Percentiles rank a stretch among this genome's conserved stretches.
These are phyloP conservation scores for Exophiala aquamarina DNA, from an alignment of 2,329 filamentous ascomycete species.

Conservation along the genomic window DNA sequence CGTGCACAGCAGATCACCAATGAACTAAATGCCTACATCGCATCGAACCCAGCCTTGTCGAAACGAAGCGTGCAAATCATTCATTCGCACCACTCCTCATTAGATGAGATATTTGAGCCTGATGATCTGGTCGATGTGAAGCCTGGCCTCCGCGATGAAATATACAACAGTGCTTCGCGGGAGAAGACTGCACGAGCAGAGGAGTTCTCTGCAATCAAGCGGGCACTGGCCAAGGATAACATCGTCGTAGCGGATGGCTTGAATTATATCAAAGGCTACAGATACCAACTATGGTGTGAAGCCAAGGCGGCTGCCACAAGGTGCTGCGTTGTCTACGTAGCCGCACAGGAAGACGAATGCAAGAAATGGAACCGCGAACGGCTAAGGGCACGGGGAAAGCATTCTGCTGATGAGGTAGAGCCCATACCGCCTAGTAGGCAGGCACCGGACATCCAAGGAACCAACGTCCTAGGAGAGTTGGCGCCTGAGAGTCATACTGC, in stretches of 20 bases:
- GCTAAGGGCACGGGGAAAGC: constrained; percentile 17
- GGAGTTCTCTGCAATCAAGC: constrained; percentile 62
- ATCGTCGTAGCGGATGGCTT: constrained; percentile 64
- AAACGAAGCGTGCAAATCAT: constrained; percentile 49
- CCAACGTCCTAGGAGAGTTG: constrained; percentile 24
- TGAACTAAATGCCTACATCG: constrained; percentile 47
- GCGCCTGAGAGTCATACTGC: constrained; percentile 29
- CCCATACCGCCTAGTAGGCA: background rate
- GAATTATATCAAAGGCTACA: constrained; percentile 69
- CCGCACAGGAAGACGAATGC: constrained; percentile 28
- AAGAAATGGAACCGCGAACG: constrained; percentile 27
- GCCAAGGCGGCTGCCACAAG: constrained; percentile 63
- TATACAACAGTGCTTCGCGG: constrained; percentile 26
- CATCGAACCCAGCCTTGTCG: constrained; percentile 11
- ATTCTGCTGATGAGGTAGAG: background rate
- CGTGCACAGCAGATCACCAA: constrained; percentile 58
- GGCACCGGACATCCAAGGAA: constrained; percentile 12
- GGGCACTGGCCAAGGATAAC: constrained; percentile 55
- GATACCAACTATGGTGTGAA: constrained; percentile 68
- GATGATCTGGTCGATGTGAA: constrained; percentile 55
- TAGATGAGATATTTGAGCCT: background rate
- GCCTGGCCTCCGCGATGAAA: constrained; percentile 34
- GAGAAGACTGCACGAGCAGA: constrained; percentile 66
- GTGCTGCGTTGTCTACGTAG: constrained; percentile 56
- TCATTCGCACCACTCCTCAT: constrained; percentile 46